Base-by-base conservation (phyloP, 2,329 filamentous ascomycete genomes). In the Chrysoporthe puriensis region DNA sequence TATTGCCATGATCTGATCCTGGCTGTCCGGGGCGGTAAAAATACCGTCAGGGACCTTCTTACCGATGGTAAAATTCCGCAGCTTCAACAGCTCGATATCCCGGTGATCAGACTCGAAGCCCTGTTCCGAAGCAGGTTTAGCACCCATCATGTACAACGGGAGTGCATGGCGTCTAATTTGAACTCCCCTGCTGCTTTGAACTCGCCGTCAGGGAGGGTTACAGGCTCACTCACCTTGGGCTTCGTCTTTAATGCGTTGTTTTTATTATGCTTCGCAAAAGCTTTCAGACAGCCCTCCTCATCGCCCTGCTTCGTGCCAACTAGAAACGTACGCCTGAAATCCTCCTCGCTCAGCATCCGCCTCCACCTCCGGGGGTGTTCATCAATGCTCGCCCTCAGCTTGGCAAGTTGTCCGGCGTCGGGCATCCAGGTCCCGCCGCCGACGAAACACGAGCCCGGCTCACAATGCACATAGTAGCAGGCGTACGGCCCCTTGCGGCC, bases 401-500 rank as follows among this genome's bases (percentile, higher is more conserved):
- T 84, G 46, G 85, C 85, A 16, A 96, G 80, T n/a, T 88, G 83
- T 4, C 82, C 80, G 1, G 87, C 85, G 63, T 93, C 91, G 1
- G 93, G 92, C 73, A 90, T 87, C 92, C 92, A 97, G 18, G 96
- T 80, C 1, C 94, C 94, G 59, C 92, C 93, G 67, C 91, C 94
- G 54, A 96, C 82, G 73, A 95, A 91, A 75, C 88, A 90, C 62
- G 85, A 81, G 2, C 82, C 83, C 13, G 94, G 93, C 76, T 95
- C 88, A 71, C 92, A 85, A 77, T 97, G 93, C 26, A 97, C 80
- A 79, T 97, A 97, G 80, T 97, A 97, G 75, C 89, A 90, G 7
- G 94, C 94, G 78, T 96, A 96, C 11, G 91, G 90, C 0, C 93
- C 93, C 79, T 97, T 97, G 65, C 91, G 87, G 26, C 94, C 94